Percentiles rank a stretch among this genome's conserved stretches.
Conservation (phyloP, 2,329 filamentous ascomycete genomes). For the Pseudogymnoascus sp. region DNA sequence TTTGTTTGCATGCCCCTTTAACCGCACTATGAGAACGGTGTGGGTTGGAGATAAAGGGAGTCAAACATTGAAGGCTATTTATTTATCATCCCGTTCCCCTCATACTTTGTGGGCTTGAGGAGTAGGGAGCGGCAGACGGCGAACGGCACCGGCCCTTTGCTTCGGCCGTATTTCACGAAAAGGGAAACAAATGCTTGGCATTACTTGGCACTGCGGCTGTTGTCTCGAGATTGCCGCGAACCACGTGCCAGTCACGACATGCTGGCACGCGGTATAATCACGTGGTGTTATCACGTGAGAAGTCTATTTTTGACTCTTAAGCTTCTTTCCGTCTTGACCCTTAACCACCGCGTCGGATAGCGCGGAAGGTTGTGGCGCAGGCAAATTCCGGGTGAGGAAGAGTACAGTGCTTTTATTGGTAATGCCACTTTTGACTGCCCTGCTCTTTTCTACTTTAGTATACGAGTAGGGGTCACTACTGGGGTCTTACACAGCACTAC, state of each 20-base stretch:
- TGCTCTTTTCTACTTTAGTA: not conserved
- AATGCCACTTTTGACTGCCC: too few relatives aligned
- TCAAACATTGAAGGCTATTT: too few relatives aligned
- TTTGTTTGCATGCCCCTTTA: not conserved
- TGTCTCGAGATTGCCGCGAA: not conserved
- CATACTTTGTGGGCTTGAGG: too few relatives aligned
- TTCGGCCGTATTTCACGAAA: too few relatives aligned
- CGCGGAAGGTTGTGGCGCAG: not conserved
- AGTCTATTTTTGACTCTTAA: not conserved
- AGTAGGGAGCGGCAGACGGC: too few relatives aligned
- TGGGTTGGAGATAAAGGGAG: not conserved
- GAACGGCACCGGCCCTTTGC: too few relatives aligned
- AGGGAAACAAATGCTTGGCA: not conserved
- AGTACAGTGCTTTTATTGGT: not conserved
- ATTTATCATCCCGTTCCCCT: too few relatives aligned
- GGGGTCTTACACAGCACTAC: not conserved
- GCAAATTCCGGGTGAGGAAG: not conserved
- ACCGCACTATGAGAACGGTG: not conserved
- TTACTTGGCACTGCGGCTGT: not conserved
- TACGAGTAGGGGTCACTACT: not conserved
- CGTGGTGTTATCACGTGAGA: not conserved
- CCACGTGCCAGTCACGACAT: not conserved
- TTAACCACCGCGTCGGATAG: not conserved
- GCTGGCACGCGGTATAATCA: too few relatives aligned
- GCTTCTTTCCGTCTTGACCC: too few relatives aligned